These are phyloP conservation scores for Phytophthora citrophthora DNA, from an alignment of 352 stramenopile genomes.

Conservation along the genomic window DNA sequence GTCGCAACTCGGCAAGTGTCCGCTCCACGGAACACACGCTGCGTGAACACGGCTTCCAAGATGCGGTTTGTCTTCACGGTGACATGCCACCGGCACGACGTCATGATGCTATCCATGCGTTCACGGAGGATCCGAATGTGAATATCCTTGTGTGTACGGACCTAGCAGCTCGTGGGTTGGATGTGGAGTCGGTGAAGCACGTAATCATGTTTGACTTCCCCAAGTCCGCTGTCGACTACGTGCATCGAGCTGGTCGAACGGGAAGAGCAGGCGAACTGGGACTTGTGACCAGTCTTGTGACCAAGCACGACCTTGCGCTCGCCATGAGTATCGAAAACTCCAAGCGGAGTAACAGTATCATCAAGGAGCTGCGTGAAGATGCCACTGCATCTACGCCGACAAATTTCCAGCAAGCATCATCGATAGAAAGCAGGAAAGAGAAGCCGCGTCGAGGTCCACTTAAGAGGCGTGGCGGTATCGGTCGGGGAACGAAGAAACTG, in stretches of 20 bases:
- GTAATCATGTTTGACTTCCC: constrained; percentile 96
- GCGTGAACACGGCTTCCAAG: constrained; percentile 67
- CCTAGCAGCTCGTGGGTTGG: constrained; percentile 91
- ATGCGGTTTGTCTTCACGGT: constrained; percentile 72
- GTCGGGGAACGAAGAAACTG: constrained; percentile 63
- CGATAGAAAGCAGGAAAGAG: constrained; percentile 17
- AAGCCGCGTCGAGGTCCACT: constrained; percentile 9
- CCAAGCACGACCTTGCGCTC: constrained; percentile 70
- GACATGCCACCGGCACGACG: constrained; percentile 71
- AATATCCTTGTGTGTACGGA: constrained; percentile 94
- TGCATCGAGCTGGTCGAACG: constrained; percentile 90
- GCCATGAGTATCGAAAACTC: constrained; percentile 72
- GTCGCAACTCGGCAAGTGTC: constrained; percentile 72
- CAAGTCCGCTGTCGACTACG: constrained; percentile 91
- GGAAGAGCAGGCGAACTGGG: constrained; percentile 64
- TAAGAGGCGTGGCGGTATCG: constrained; percentile 28
- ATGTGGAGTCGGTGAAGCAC: constrained; percentile 89
- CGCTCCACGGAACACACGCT: constrained; percentile 87
- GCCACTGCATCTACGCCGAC: not conserved
- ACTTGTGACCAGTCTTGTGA: constrained; percentile 79
- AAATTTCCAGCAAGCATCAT: constrained; percentile 8
- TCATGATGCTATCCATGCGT: constrained; percentile 63
- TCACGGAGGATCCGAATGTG: constrained; percentile 45
- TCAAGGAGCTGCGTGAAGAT: constrained; percentile 58
- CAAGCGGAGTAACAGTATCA: constrained; percentile 60